These are phyloP conservation scores for Sporothrix phasma DNA, from an alignment of 2,329 filamentous ascomycete genomes.

Conservation along the genomic window DNA sequence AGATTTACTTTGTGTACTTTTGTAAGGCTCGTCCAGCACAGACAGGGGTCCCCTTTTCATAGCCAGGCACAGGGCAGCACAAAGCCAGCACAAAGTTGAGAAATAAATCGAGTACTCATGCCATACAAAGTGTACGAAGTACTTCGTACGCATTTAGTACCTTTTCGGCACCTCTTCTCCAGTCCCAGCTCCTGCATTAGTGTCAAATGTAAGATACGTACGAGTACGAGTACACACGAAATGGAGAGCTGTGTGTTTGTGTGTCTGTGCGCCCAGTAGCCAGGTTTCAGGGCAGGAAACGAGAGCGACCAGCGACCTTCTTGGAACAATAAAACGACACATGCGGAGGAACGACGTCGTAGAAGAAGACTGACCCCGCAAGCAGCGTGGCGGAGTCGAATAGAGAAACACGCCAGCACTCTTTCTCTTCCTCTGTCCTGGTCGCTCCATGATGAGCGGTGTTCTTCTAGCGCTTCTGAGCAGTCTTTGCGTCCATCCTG, in stretches of 20 bases:
- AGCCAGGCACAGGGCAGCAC: neutral
- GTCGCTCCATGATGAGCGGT: neutral
- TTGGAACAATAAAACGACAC: too few relatives aligned
- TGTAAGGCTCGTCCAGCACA: neutral
- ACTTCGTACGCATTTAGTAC: too few relatives aligned
- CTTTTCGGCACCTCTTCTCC: too few relatives aligned
- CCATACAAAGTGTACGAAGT: neutral
- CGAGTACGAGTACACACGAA: neutral
- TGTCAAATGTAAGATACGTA: too few relatives aligned
- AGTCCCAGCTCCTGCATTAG: slow-evolving; percentile 9
- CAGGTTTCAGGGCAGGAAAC: neutral
- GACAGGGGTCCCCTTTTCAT: neutral
- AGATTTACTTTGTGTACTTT: neutral
- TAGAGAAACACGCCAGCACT: slow-evolving; percentile 1
- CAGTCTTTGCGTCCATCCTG: neutral
- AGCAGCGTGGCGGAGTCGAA: neutral
- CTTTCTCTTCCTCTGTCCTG: neutral
- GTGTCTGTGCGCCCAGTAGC: neutral
- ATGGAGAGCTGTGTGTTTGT: neutral
- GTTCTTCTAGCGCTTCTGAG: neutral
- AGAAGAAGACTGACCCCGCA: neutral
- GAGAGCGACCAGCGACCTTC: too few relatives aligned
- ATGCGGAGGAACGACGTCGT: too few relatives aligned
- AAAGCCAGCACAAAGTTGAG: neutral
- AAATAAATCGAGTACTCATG: neutral